Evolutionary conservation across 2,329 filamentous ascomycete genomes (phyloP).

Genomic region (Rutstroemia sp.): DNA sequence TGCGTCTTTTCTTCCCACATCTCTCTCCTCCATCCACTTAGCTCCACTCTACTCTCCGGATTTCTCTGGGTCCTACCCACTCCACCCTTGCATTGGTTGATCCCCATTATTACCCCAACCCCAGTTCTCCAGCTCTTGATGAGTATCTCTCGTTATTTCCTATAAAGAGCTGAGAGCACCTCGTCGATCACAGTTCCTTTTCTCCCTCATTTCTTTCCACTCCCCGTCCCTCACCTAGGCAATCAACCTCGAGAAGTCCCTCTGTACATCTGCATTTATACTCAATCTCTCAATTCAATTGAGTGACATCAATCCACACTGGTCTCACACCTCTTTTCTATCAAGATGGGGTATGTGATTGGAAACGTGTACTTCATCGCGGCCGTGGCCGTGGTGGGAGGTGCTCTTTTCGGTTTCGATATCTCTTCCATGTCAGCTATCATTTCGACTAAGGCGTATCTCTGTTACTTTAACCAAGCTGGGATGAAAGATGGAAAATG

Average conservation of each 20-base stretch:
- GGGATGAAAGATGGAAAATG: constrained; percentile 36
- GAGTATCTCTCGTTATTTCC: neutral
- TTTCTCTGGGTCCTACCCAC: neutral
- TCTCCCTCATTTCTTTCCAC: neutral
- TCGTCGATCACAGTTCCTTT: neutral
- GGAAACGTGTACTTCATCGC: constrained; percentile 28
- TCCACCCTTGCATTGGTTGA: neutral
- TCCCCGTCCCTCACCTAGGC: neutral
- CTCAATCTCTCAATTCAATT: no score
- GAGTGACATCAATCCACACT: no score
- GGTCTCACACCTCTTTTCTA: neutral
- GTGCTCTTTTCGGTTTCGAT: constrained; percentile 38
- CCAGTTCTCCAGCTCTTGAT: neutral
- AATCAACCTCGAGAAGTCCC: neutral
- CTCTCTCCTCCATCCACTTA: neutral
- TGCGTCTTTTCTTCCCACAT: no score
- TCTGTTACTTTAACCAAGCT: constrained; percentile 42
- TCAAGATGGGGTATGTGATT: constrained; percentile 17
- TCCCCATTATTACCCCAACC: neutral
- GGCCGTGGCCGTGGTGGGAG: constrained; percentile 28
- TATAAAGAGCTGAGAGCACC: neutral
- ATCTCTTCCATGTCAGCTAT: constrained; percentile 52
- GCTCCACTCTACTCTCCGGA: neutral
- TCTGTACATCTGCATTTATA: no score
- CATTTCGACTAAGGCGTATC: constrained; percentile 43